Base-by-base conservation (phyloP, 2,329 filamentous ascomycete genomes). In the Pseudogymnoascus sp. region DNA sequence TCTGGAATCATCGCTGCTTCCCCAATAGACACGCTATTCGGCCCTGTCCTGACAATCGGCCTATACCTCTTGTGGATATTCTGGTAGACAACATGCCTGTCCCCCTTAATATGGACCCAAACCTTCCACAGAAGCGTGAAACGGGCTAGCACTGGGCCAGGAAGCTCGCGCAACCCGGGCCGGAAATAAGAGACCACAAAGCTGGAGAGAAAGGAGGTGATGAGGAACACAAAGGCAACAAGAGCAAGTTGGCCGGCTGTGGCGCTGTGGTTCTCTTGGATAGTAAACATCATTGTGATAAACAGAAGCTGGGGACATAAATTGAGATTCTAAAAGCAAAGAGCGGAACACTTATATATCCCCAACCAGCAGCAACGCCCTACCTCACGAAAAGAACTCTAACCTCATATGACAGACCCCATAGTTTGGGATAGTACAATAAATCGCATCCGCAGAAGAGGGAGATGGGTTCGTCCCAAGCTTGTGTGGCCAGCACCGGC, bases 71-170 rank as follows among this genome's bases (percentile, higher is more conserved):
- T 35, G 57, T 68, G 66, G 5, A 66, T 38, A 2, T 61, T 32
- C 9, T 37, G 34, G 7, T 20, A 37, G 12, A 37, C 35, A 14
- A 37, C 35, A 37, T 37, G 35, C n/a, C 61, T 38, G 5, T 60
- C 54, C 7, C 64, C 62, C 28, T 58, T 61, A 25, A 32, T 62
- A 3, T 59, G 39, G 35, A 43, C 41, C 14, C 38, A 59, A 16
- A 68, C 12, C 5, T 65, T 63, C 63, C 61, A 65, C 8, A 67
- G 39, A 35, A 66, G 57, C 6, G 64, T 64, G 32, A 67, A 60
- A 6, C 47, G 39, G 6, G 67, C 67, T 11, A 64, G 41, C 22
- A 67, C 63, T 6, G 67, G 67, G 7, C 67, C 67, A 1, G 67
- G 67, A 28, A 65, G 60, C 28, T 62, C 43, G 16, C 39, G 32